phyloP scores from a whole-genome alignment of 2,329 filamentous ascomycete species.

The Colletotrichum kahawae region DNA sequence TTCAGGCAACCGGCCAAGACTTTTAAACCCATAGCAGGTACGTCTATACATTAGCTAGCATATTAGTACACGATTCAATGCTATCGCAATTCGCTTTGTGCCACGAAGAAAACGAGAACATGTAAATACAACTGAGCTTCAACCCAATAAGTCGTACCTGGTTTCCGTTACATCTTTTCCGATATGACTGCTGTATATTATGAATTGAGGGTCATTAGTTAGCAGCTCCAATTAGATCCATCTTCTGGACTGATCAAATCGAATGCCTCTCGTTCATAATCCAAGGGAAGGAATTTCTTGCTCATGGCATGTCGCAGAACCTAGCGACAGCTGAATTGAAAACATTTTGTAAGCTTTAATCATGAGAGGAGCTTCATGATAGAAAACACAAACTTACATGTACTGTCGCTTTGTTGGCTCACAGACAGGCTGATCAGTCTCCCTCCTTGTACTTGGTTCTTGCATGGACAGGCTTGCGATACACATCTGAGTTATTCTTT shows the following conservation, averaged over 20 bases:
- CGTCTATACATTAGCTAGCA: too few species aligned
- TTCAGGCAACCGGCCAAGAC: neutral
- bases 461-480: neutral
- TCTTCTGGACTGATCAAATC: accelerated
- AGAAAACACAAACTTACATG: neutral
- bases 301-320: neutral
- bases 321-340: neutral
- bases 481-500: neutral
- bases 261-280: neutral
- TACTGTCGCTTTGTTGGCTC: neutral
- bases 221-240: accelerated
- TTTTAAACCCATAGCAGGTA: neutral
- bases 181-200: too few species aligned
- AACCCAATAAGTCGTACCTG: too few species aligned
- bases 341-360: neutral
- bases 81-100: too few species aligned
- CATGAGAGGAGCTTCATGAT: neutral
- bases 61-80: too few species aligned
- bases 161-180: too few species aligned
- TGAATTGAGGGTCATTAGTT: too few species aligned
- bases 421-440: neutral
- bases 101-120: too few species aligned
- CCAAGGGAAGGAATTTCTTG: neutral
- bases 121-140: too few species aligned
- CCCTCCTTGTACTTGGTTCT: neutral